Conservation (phyloP, 1,139 yeast species). For the Yamadazyma conglobata region DNA sequence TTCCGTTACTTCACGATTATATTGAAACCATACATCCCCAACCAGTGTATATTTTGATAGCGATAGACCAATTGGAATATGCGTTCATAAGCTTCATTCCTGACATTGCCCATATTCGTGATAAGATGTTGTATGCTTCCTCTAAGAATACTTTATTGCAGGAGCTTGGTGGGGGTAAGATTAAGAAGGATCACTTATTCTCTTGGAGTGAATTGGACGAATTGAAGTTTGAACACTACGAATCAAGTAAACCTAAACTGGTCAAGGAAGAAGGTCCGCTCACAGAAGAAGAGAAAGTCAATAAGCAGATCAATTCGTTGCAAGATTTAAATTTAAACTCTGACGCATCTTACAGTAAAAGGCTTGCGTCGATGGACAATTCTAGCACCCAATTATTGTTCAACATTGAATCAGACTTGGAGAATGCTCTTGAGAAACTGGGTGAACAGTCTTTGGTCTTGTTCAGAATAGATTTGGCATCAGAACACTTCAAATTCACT, state of each 20-base stretch:
- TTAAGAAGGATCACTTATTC: constrained; percentile 48
- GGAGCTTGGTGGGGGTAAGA: constrained; percentile 64
- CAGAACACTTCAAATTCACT: constrained; percentile 28
- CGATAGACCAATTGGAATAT: constrained; percentile 24
- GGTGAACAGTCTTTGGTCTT: constrained; percentile 21
- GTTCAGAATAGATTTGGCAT: constrained; percentile 29
- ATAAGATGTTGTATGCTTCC: constrained; percentile 92
- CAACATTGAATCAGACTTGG: constrained; percentile 23
- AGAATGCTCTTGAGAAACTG: constrained; percentile 16
- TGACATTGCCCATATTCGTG: constrained; percentile 74
- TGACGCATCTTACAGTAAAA: constrained; percentile 14
- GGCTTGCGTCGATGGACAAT: constrained; percentile 37
- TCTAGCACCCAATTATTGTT: constrained; percentile 24
- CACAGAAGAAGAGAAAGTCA: constrained; percentile 58
- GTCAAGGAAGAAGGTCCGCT: constrained; percentile 43
- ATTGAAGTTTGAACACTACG: constrained; percentile 49
- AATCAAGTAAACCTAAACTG: constrained; percentile 9
- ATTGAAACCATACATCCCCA: constrained; percentile 38
- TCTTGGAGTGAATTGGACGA: constrained; percentile 62
- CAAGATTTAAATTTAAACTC: constrained; percentile 24
- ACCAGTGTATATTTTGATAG: constrained; percentile 59
- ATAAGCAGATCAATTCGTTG: constrained; percentile 43
- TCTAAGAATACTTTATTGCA: constrained; percentile 73
- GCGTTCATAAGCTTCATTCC: constrained; percentile 84
- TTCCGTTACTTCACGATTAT: constrained; percentile 31